Evolutionary conservation across 352 stramenopile species (phyloP).

Genomic region (Pythium dissimile): DNA sequence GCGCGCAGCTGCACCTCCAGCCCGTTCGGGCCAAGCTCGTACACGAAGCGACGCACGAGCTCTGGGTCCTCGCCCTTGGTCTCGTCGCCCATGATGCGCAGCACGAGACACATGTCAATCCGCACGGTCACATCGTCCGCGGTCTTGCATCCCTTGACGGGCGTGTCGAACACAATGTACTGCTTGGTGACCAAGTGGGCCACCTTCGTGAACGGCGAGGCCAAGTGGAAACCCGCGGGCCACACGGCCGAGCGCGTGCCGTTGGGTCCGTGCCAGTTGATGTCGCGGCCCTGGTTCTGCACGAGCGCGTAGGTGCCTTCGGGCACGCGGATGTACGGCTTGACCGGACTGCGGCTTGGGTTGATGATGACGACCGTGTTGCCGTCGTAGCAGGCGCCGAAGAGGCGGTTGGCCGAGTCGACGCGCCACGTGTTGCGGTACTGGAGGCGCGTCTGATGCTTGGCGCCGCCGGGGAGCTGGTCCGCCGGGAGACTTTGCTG

Average conservation of each 20-base stretch:
- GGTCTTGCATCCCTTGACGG: constrained; percentile 88
- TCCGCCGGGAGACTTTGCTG: constrained; percentile 9
- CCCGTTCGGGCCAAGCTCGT: constrained; percentile 80
- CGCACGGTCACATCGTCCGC: constrained; percentile 83
- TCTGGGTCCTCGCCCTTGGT: constrained; percentile 77
- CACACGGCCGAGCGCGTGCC: constrained; percentile 66
- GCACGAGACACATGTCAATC: constrained; percentile 87
- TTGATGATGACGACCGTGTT: constrained; percentile 84
- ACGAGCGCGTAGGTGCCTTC: constrained; percentile 90
- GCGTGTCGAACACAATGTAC: constrained; percentile 84
- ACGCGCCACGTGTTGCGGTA: constrained; percentile 62
- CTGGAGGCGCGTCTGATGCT: constrained; percentile 56
- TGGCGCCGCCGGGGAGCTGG: constrained; percentile 15
- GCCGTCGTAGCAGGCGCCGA: constrained; percentile 74
- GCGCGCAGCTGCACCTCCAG: constrained; percentile 83
- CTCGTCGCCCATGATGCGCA: constrained; percentile 87
- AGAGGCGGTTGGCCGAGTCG: constrained; percentile 67
- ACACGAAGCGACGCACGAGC: constrained; percentile 86
- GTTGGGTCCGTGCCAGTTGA: constrained; percentile 51
- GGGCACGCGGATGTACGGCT: constrained; percentile 83
- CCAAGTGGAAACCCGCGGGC: constrained; percentile 75
- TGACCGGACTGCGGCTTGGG: constrained; percentile 47
- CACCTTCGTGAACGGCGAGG: constrained; percentile 75
- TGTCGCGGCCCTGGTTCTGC: constrained; percentile 75
- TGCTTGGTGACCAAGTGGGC: constrained; percentile 88